Conservation (phyloP, 2,329 filamentous ascomycete species). For the Tolypocladium nubicola region DNA sequence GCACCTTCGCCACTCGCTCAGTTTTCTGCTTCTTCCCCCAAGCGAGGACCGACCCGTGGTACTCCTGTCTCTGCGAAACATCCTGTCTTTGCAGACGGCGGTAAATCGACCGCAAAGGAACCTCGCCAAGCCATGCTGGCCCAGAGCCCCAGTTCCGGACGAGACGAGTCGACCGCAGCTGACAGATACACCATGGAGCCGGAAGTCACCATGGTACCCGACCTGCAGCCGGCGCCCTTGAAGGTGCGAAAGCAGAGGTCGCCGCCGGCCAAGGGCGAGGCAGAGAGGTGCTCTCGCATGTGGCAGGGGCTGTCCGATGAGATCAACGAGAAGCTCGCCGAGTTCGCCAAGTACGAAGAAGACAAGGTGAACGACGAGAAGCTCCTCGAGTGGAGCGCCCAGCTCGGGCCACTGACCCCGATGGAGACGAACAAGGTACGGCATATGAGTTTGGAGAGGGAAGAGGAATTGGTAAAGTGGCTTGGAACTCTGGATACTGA, state of each 20-base stretch:
- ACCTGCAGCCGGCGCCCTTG: constrained; percentile 14
- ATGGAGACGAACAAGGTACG: neutral
- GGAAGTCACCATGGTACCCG: constrained; percentile 6
- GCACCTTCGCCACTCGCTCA: neutral
- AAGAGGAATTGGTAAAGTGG: neutral
- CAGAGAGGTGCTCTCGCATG: constrained; percentile 7
- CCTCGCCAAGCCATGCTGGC: neutral
- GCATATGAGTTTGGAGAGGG: neutral
- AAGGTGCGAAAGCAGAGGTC: constrained; percentile 7
- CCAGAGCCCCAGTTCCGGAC: neutral
- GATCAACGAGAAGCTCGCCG: neutral
- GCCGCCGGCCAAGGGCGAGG: neutral
- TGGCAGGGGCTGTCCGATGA: constrained; percentile 3
- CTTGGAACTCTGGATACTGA: neutral
- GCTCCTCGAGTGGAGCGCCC: neutral
- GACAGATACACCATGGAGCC: constrained; percentile 10
- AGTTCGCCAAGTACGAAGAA: neutral
- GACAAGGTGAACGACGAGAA: neutral
- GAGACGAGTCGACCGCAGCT: constrained; percentile 10
- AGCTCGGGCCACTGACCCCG: neutral
- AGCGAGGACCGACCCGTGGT: neutral
- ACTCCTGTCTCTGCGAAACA: neutral
- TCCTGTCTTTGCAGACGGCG: too few relatives aligned
- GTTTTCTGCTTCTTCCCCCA: neutral
- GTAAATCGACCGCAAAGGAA: neutral